Evolutionary conservation across 305 asterid genomes (phyloP).

Genomic region (Fraxinus sp.): DNA sequence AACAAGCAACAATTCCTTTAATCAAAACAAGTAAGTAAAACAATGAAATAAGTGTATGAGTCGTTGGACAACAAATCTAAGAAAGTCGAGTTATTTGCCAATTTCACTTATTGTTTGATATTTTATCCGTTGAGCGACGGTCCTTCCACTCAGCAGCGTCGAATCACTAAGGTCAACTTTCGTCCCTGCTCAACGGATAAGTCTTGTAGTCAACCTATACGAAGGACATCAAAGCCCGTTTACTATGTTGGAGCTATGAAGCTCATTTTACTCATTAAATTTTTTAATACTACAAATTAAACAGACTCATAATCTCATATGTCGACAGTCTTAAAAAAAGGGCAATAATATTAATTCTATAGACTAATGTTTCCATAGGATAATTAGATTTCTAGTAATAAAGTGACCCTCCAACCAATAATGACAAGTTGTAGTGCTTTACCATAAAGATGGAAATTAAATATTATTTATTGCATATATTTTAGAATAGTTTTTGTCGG

Average conservation of each 20-base stretch:
- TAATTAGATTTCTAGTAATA: neutral
- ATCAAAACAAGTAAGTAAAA: neutral
- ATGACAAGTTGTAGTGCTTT: neutral
- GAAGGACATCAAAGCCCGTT: too few species aligned
- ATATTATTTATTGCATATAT: neutral
- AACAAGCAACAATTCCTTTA: neutral
- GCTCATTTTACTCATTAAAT: neutral
- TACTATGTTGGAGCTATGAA: too few species aligned
- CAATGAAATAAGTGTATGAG: neutral
- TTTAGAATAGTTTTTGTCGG: neutral
- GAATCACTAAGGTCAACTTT: too few species aligned
- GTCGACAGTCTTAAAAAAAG: neutral
- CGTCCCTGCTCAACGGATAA: too few species aligned
- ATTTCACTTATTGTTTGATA: neutral
- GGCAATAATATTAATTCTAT: neutral
- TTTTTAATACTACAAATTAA: neutral
- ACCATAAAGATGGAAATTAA: neutral
- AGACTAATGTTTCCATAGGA: neutral
- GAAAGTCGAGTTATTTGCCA: neutral
- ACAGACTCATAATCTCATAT: neutral
- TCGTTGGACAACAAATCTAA: neutral
- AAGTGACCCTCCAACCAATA: neutral
- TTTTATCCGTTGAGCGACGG: too few species aligned
- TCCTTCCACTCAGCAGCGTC: too few species aligned
- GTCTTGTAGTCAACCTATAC: too few species aligned